Percentiles rank a stretch among this genome's conserved stretches.
phyloP scores from a whole-genome alignment of 2,329 filamentous ascomycete genomes.

The Tothia fuscella region DNA sequence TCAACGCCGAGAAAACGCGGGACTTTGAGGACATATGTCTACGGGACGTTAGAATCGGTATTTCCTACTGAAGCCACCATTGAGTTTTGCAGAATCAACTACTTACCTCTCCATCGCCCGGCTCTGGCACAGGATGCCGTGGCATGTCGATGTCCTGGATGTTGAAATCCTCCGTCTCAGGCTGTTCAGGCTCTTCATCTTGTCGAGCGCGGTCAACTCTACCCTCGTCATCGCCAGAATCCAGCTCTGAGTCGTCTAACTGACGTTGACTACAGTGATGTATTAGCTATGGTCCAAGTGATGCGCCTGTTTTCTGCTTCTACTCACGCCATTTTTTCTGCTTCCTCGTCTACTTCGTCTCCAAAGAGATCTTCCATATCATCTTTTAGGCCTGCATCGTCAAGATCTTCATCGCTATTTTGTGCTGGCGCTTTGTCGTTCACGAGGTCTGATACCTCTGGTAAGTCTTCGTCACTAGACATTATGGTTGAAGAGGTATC shows the following conservation, averaged over 20 bases:
- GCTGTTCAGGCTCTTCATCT: slow-evolving; percentile 36
- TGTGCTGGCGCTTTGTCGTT: no score
- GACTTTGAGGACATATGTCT: slow-evolving; percentile 60
- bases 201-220: slow-evolving; percentile 47
- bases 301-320: slow-evolving; percentile 13
- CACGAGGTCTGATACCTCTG: no score
- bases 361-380: slow-evolving; percentile 36
- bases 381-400: background rate
- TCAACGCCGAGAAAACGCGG: slow-evolving; percentile 62
- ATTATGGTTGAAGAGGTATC: no score
- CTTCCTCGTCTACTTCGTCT: slow-evolving; percentile 27
- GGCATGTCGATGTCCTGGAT: slow-evolving; percentile 53
- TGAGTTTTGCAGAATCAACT: slow-evolving; percentile 7
- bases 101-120: slow-evolving; percentile 60
- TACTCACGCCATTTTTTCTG: slow-evolving; percentile 25
- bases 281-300: background rate
- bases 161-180: slow-evolving; percentile 29
- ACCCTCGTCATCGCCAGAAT: slow-evolving; percentile 50
- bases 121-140: slow-evolving; percentile 58
- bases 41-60: no score
- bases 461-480: no score
- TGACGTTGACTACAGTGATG: slow-evolving; percentile 24
- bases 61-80: no score
- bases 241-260: slow-evolving; percentile 51
- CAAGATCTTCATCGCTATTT: background rate